Evolutionary conservation across 1,139 yeast species (phyloP), one percentile per base, ranked within the genome.

Genomic region (Chernovozyma aurita): DNA sequence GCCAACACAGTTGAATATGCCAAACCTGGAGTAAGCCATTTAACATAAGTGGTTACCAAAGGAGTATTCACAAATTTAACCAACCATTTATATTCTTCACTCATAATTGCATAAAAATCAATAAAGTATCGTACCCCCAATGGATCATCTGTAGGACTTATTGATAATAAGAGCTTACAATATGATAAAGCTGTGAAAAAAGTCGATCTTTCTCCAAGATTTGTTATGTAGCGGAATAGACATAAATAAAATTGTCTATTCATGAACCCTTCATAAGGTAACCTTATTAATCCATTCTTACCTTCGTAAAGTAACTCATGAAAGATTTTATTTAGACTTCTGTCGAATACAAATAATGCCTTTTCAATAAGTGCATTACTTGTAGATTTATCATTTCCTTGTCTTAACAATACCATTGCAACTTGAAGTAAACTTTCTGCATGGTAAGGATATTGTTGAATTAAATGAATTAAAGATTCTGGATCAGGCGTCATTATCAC

Each of bases 91-190:
- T 70, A 80, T 43, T 85, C 86, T 30, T 73, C 80, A 34, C 86
- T 70, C 61, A 79, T 65, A 8, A 85, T 63, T 4, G 92, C 82
- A 52, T 85, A 87, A 50, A 75, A 82, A 54, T 87, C 96, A 47
- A 87, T 79, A 56, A 86, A 84, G 49, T 82, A 80, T 44, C 95
- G 70, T 4, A 83, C 88, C 11, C 95, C 95, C 40, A 82, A 62
- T 0, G 95, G 95, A 63, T 87, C 97, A 34, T 82, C 86, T 1
- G 79, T 73, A 1, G 95, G 95, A 27, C 78, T 73, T 31, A 87
- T 61, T 1, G 87, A 75, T 45, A 83, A 63, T 35, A 88, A 62
- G 6, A 83, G 64, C 52, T 85, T 87, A 48, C 85, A 76, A 63
- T 80, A 87, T 30, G 78, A 73, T 37, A 85, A 71, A 1, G 95